Evolutionary conservation across 306 rosid species (phyloP).

Genomic region (Cicer chorassanicum): DNA sequence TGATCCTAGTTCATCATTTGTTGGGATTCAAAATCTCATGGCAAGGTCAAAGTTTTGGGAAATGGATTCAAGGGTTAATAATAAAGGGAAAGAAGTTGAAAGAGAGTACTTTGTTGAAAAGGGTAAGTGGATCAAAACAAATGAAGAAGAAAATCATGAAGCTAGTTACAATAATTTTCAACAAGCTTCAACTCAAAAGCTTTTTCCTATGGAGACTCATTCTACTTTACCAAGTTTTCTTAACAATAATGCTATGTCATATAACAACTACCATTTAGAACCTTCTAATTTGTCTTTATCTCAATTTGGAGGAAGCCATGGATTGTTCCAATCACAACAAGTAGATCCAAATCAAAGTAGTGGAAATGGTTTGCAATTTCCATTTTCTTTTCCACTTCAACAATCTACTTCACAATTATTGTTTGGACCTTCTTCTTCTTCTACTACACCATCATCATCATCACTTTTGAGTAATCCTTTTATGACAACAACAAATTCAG

Average conservation of each 20-base stretch:
- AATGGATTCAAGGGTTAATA: slow-evolving; percentile 15
- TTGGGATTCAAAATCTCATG: slow-evolving; percentile 40
- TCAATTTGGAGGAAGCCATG: slow-evolving; percentile 69
- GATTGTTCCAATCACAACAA: slow-evolving; percentile 53
- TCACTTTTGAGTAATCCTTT: slow-evolving; percentile 56
- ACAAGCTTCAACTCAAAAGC: slow-evolving; percentile 60
- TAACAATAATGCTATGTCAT: slow-evolving; percentile 55
- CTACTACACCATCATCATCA: slow-evolving; percentile 47
- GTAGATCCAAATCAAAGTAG: slow-evolving; percentile 43
- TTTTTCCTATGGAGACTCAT: slow-evolving; percentile 51
- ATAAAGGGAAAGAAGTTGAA: slow-evolving; percentile 46
- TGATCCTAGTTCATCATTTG: slow-evolving; percentile 42
- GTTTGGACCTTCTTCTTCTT: slow-evolving; percentile 53
- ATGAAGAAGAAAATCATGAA: slow-evolving; percentile 40
- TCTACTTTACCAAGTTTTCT: slow-evolving; percentile 52
- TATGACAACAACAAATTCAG: slow-evolving; percentile 30
- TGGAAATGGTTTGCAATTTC: slow-evolving; percentile 44
- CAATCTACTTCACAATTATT: slow-evolving; percentile 51
- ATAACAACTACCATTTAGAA: slow-evolving; percentile 49
- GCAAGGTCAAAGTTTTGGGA: slow-evolving; percentile 46
- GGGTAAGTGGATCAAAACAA: slow-evolving; percentile 65
- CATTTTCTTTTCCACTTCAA: slow-evolving; percentile 42
- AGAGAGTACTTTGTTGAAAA: slow-evolving; percentile 41
- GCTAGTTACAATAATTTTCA: slow-evolving; percentile 16
- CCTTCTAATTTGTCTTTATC: slow-evolving; percentile 66